These are phyloP conservation scores for Backusella liffmaniae DNA, from an alignment of 192 early-diverging fungal species.

Conservation along the genomic window DNA sequence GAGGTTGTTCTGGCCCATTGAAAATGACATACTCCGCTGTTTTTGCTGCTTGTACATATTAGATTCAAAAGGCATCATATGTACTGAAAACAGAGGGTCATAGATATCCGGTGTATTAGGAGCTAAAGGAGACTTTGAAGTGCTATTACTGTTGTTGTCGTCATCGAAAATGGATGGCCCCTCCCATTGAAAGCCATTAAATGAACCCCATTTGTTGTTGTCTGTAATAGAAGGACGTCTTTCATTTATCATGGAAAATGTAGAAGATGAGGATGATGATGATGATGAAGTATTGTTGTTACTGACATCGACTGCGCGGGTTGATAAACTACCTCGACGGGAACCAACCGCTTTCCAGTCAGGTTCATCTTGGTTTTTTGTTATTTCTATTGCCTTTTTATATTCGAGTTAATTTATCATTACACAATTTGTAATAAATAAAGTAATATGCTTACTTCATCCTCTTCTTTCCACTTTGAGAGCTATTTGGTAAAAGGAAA, in stretches of 20 bases:
- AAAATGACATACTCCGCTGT: conserved; percentile 63
- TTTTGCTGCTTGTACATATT: background rate
- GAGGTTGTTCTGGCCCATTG: conserved; percentile 47
- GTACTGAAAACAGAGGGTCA: background rate
- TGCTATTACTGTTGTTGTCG: background rate
- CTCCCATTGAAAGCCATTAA: background rate
- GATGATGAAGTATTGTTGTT: background rate
- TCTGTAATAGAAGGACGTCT: background rate
- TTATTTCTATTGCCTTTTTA: background rate
- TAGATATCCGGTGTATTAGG: conserved; percentile 1
- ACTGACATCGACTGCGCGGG: background rate
- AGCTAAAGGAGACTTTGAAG: background rate
- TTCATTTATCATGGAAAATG: background rate
- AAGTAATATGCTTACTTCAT: background rate
- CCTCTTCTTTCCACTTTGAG: conserved; percentile 6
- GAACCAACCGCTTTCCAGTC: background rate
- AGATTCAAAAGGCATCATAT: background rate
- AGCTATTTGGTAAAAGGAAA: background rate
- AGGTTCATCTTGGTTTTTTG: background rate
- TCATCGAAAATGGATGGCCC: conserved; percentile 16
- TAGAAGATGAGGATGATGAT: background rate
- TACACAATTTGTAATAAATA: background rate
- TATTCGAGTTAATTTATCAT: background rate
- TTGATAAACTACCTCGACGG: background rate
- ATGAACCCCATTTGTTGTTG: background rate